A percentile compares a stretch with the other conserved stretches of the same genome.
Conservation (phyloP, 192 early-diverging fungal genomes). For the Backusella australiensis region DNA sequence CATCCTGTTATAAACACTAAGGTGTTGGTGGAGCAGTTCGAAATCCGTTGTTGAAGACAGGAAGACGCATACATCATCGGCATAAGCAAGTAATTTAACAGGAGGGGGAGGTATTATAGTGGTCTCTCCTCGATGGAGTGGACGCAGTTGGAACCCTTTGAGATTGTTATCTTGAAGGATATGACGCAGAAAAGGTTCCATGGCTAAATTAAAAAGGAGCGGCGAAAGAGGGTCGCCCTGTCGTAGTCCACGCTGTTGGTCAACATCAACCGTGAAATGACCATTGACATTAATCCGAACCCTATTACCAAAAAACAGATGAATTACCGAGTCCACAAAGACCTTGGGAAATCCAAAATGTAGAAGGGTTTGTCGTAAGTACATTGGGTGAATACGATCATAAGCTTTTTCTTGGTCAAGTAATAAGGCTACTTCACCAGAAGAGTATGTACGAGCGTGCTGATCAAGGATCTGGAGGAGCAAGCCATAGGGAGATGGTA, state of each 20-base stretch:
- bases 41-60: background rate
- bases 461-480: too few relatives aligned
- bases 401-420: too few relatives aligned
- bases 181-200: slow-evolving; percentile 24
- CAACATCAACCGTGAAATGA: background rate
- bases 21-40: background rate
- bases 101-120: background rate
- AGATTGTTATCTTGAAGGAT: background rate
- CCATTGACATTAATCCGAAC: too few relatives aligned
- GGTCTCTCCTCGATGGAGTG: background rate
- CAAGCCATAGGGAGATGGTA: too few relatives aligned
- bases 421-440: too few relatives aligned
- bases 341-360: too few relatives aligned
- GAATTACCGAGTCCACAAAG: too few relatives aligned
- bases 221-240: slow-evolving; percentile 35
- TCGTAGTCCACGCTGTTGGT: slow-evolving; percentile 25
- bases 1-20: background rate
- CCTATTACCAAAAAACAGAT: too few relatives aligned
- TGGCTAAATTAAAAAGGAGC: slow-evolving; percentile 18
- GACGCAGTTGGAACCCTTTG: background rate
- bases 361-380: too few relatives aligned
- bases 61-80: background rate
- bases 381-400: too few relatives aligned
- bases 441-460: too few relatives aligned
- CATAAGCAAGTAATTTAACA: background rate